A percentile compares a stretch with the other conserved stretches of the same genome.
Evolutionary conservation across 306 rosid genomes (phyloP).

Genomic region (Albizia julibrissin): DNA sequence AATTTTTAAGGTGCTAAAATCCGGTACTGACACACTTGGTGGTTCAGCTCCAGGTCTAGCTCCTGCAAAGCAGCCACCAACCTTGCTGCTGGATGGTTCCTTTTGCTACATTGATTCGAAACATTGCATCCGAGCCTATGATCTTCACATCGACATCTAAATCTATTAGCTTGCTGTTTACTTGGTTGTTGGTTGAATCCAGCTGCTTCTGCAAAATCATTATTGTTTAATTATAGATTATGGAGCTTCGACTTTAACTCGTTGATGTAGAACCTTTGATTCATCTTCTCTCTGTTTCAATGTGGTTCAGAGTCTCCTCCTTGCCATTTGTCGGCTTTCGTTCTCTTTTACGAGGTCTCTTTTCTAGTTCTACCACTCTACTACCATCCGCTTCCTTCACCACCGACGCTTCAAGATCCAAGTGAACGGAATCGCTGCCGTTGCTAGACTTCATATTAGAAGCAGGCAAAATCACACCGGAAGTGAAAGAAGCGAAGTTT

Average conservation of each 20-base stretch:
- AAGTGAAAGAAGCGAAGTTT: conserved; percentile 12
- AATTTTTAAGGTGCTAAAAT: neutral
- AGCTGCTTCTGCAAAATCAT: too few species aligned
- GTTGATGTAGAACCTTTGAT: too few species aligned
- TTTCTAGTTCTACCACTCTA: conserved; percentile 78
- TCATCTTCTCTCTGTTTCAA: too few species aligned
- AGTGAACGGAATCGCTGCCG: conserved; percentile 62
- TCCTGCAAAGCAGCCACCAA: conserved; percentile 84
- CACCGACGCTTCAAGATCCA: conserved; percentile 89
- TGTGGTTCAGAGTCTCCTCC: too few species aligned
- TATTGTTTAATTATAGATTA: too few species aligned
- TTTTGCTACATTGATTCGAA: conserved; percentile 82
- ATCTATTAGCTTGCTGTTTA: conserved; percentile 43
- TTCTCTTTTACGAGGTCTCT: conserved; percentile 80
- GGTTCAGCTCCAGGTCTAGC: conserved; percentile 82
- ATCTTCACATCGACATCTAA: conserved; percentile 87
- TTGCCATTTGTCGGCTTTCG: conserved; percentile 90
- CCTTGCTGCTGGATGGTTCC: conserved; percentile 88
- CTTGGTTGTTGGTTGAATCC: conserved; percentile 37
- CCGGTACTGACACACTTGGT: conserved; percentile 84
- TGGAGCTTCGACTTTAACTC: too few species aligned
- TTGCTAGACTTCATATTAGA: conserved; percentile 50
- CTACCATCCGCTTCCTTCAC: conserved; percentile 71
- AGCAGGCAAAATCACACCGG: conserved; percentile 66
- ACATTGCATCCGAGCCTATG: conserved; percentile 93